Conservation (phyloP, 2,329 filamentous ascomycete species). For the Colletotrichum lupini region DNA sequence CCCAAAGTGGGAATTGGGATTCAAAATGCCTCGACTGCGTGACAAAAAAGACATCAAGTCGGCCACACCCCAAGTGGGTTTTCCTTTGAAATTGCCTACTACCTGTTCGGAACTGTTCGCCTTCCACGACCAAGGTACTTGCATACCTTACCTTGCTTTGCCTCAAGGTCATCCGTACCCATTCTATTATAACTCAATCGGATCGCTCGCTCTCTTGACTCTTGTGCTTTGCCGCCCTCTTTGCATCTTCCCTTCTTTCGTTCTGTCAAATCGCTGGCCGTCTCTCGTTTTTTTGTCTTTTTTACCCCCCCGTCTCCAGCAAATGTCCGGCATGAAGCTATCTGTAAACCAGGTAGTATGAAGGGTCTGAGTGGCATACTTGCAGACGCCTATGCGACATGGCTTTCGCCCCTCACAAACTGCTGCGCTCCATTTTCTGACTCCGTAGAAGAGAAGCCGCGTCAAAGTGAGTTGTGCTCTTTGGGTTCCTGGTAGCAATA, state of each 20-base stretch:
- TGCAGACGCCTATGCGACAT: slow-evolving; percentile 55
- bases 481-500: not conserved
- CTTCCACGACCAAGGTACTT: not conserved
- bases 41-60: slow-evolving; percentile 2
- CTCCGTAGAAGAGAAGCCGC: slow-evolving; percentile 51
- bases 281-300: not conserved
- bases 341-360: slow-evolving; percentile 49
- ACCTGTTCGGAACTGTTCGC: slow-evolving; percentile 5
- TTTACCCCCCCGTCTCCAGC: slow-evolving; percentile 12
- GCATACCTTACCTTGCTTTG: no score
- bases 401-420: slow-evolving; percentile 57
- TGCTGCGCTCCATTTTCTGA: slow-evolving; percentile 57
- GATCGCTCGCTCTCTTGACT: slow-evolving; percentile 19
- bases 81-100: not conserved
- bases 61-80: slow-evolving; percentile 24
- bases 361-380: slow-evolving; percentile 55
- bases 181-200: slow-evolving; percentile 33
- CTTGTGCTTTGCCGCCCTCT: slow-evolving; percentile 21
- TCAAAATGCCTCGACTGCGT: not conserved
- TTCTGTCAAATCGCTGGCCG: slow-evolving; percentile 18
- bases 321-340: slow-evolving; percentile 35
- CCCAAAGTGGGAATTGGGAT: slow-evolving; percentile 22
- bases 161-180: not conserved
- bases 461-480: slow-evolving; percentile 49
- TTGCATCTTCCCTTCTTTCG: slow-evolving; percentile 9